Evolutionary conservation across 176 grass and related monocot genomes (phyloP), one percentile per base, ranked within the genome.

Genomic region (Oryza australiensis): DNA sequence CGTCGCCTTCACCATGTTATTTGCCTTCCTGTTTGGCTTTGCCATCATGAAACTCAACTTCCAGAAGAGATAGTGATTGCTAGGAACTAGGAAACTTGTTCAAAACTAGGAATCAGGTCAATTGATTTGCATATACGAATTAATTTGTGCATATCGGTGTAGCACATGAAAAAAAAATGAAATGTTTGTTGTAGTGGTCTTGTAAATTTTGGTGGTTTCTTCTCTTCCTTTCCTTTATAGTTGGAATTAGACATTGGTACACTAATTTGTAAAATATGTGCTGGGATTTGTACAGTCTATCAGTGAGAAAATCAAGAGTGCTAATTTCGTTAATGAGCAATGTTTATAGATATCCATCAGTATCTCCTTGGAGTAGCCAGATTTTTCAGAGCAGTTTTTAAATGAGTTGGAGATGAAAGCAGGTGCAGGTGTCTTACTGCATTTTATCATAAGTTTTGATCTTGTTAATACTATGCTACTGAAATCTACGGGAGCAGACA

Each of bases 1-100:
- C 53, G 22, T 59, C 7, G 53, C 53, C 23, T 59, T 59, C 53
- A 59, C 53, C 53, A 9, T 59, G 18, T 23, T 59, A 22, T 93
- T 93, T 5, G 91, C 88, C 5, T 79, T 57, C 68, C 41, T 87
- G 34, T 93, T 93, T 16, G 81, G 85, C 53, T 83, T 93, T 18
- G 79, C 91, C 0, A 93, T 90, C 55, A 89, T 85, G 79, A 88
- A 81, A 24, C 63, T 93, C 49, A 93, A 93, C 76, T 93, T 93
- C 82, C 91, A 93, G 72, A 93, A 79, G 73, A 90, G 88, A 76
- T 93, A 59, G 53, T 59, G 53, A 59, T 59, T 3, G 18, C 23
- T n/a, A 23, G 22, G 53, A 6, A 59, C 22, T 59, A 59, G 53
- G 53, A 3, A 59, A 59, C 20, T 23, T 2, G 53, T 59, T 22